Percentiles rank a stretch among this genome's conserved stretches.
Evolutionary conservation across 768 basidiomycete species (phyloP).

Genomic region (Lactifluus piperatus): DNA sequence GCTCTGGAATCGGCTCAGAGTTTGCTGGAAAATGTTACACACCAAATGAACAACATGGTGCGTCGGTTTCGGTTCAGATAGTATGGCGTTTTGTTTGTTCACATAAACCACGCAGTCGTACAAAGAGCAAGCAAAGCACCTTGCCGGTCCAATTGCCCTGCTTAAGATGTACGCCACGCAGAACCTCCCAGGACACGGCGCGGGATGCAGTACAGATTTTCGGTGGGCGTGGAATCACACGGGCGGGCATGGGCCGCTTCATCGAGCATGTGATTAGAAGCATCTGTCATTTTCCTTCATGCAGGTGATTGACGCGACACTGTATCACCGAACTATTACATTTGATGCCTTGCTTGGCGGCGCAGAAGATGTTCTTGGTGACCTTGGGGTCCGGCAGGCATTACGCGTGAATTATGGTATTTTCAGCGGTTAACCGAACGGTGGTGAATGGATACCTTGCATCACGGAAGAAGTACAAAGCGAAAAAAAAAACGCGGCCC

Average conservation of each 20-base stretch:
- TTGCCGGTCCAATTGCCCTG: constrained; percentile 76
- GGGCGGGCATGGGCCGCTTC: constrained; percentile 68
- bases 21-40: constrained; percentile 84
- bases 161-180: constrained; percentile 73
- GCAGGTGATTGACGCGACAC: neutral
- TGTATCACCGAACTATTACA: constrained; percentile 35
- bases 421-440: no score
- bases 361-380: constrained; percentile 66
- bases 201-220: constrained; percentile 81
- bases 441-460: no score
- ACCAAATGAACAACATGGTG: constrained; percentile 82
- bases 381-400: constrained; percentile 71
- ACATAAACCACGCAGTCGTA: constrained; percentile 36
- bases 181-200: constrained; percentile 69
- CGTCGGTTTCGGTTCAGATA: constrained; percentile 16
- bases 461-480: neutral
- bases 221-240: constrained; percentile 79
- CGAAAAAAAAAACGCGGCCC: neutral
- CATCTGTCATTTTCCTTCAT: neutral
- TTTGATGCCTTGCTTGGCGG: constrained; percentile 37
- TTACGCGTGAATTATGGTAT: no score
- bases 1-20: constrained; percentile 72
- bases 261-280: constrained; percentile 55
- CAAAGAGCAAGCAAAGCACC: constrained; percentile 58
- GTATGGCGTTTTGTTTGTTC: constrained; percentile 24